A percentile compares a stretch with the other conserved stretches of the same genome.
Evolutionary conservation across 345 rosid species (phyloP).

Genomic region (Citrus cavaleriei): DNA sequence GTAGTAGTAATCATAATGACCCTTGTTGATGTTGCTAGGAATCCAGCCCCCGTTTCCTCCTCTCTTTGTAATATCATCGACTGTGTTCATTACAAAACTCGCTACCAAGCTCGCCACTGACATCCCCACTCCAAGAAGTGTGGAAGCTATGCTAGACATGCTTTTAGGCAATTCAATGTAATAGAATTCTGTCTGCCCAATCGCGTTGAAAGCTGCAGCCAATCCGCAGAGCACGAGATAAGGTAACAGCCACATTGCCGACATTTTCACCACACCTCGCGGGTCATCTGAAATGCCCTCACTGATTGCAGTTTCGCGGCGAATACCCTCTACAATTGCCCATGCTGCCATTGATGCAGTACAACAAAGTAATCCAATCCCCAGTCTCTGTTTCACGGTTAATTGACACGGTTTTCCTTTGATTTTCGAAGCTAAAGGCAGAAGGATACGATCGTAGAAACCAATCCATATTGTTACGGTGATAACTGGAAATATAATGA

Average conservation of each 20-base stretch:
- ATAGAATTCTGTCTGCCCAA: constrained; percentile 48
- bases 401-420: constrained; percentile 29
- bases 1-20: constrained; percentile 52
- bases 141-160: constrained; percentile 45
- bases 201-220: constrained; percentile 35
- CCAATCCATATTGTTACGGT: constrained; percentile 33
- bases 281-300: constrained; percentile 27
- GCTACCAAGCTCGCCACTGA: constrained; percentile 38
- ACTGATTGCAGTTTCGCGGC: constrained; percentile 25
- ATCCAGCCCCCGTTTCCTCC: constrained; percentile 46
- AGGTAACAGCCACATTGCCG: constrained; percentile 51
- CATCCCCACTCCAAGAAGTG: constrained; percentile 22
- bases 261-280: constrained; percentile 29
- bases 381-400: constrained; percentile 44
- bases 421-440: constrained; percentile 38
- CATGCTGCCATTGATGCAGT: constrained; percentile 23
- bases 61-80: constrained; percentile 21
- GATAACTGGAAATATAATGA: constrained; percentile 29
- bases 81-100: constrained; percentile 30
- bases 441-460: constrained; percentile 34
- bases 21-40: constrained; percentile 36
- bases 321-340: not conserved
- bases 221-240: constrained; percentile 32
- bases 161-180: constrained; percentile 50
- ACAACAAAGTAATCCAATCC: constrained; percentile 33